Base-by-base conservation (phyloP, 805 yeast species). In the Candida pseudoglaebosa region DNA sequence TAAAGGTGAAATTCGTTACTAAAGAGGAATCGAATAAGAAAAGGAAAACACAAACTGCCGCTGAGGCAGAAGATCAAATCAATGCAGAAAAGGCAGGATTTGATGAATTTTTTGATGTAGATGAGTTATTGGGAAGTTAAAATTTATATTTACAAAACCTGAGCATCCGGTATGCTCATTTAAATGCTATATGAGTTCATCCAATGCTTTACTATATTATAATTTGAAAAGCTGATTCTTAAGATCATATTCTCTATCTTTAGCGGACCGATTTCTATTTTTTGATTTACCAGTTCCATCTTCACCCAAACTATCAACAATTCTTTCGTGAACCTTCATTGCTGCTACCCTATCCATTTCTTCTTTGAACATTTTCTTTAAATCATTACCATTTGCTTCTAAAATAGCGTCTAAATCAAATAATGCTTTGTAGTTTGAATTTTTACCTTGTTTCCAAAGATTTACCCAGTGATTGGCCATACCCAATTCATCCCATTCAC, bases 391-490 rank as follows among this genome's bases (percentile, higher is more conserved):
- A 30, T 57, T 55, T 7, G 49, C 41, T 31, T 63, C 66, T 17
- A 54, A 32, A 18, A 68, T 61, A 3, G 68, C 62, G 5, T 50
- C 53, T 32, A 53, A 45, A 40, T 68, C 74, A 44, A 68, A 65
- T 12, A 65, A 47, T 1, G 67, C 70, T 24, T 44, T 48, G 42
- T 54, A 61, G 18, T 45, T 42, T n/a, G 43, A 36, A 29, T 42
- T 63, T 38, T 68, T 70, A 1, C 87, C 86, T 42, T 71, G 78
- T 41, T 76, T 69, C 78, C 84, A 81, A 20, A 70, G 54, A 42
- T 77, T 77, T 2, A 81, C 60, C 80, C 89, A 77, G 45, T 73
- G 75, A 2, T 75, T 59, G 0, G 95, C 88, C 35, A 78, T 71
- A 1, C 84, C 84, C 15, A 62, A 55, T 39, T 80, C 79, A 53